A percentile compares a stretch with the other conserved stretches of the same genome.
Evolutionary conservation across 2,329 filamentous ascomycete genomes (phyloP).

Genomic region (Sporothrix phasma): DNA sequence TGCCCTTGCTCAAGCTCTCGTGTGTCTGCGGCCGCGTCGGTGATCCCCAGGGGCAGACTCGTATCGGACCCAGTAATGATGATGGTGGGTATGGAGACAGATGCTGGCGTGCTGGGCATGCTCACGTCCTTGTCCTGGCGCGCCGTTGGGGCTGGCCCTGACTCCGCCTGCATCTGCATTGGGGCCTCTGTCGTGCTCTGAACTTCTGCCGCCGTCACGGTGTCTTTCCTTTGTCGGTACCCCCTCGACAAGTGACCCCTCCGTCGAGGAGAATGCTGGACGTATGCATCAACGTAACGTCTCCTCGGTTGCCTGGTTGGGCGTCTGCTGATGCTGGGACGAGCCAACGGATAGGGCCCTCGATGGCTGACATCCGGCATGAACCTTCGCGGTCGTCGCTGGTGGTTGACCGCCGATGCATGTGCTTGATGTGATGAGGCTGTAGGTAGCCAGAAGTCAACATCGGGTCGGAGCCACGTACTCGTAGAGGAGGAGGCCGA

Average conservation of each 20-base stretch:
- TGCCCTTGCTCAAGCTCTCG: conserved; percentile 12
- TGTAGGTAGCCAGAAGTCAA: conserved; percentile 9
- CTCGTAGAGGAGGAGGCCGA: not conserved
- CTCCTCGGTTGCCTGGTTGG: not conserved
- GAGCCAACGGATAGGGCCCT: not conserved
- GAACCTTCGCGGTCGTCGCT: not conserved
- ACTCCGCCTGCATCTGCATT: not conserved
- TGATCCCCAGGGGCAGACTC: conserved; percentile 20
- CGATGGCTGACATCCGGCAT: not conserved
- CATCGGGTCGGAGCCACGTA: not conserved
- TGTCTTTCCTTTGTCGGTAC: not conserved
- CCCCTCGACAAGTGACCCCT: not conserved
- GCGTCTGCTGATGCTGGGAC: not conserved
- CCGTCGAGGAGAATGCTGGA: not conserved
- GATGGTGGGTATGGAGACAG: conserved; percentile 50
- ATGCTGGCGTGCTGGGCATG: conserved; percentile 22
- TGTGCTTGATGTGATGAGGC: conserved; percentile 1
- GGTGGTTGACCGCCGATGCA: not conserved
- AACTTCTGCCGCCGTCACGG: not conserved
- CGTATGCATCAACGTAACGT: not conserved
- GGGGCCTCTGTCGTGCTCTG: not conserved
- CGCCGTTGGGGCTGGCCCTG: not conserved
- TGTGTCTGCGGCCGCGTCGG: conserved; percentile 1
- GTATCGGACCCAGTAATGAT: conserved; percentile 47
- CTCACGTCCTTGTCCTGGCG: not conserved